Conservation (phyloP, 23 red algal species). For the Gracilaria vermiculophylla region DNA sequence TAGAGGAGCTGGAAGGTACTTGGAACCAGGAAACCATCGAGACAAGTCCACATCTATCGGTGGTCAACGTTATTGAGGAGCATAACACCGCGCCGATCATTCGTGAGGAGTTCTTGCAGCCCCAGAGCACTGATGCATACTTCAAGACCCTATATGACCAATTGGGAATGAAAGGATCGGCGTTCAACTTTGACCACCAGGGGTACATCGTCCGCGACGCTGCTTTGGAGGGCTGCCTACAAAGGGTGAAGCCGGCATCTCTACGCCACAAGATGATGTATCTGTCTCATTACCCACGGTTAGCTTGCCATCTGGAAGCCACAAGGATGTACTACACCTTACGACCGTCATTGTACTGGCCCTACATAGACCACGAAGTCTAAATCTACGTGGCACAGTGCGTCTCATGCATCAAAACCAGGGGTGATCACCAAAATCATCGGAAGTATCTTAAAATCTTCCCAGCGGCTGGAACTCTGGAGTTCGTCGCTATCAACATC, state of each 20-base stretch:
- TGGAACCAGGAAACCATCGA: too few relatives aligned
- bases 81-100: too few relatives aligned
- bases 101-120: too few relatives aligned
- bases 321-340: conserved; percentile 5
- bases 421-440: neutral
- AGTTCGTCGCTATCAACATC: conserved; percentile 24
- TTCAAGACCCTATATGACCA: neutral
- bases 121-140: neutral
- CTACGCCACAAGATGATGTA: neutral
- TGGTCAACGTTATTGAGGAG: too few relatives aligned
- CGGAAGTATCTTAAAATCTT: conserved; percentile 39
- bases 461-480: neutral
- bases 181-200: neutral
- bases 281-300: neutral
- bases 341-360: conserved; percentile 20
- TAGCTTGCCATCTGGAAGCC: neutral
- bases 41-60: too few relatives aligned
- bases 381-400: neutral
- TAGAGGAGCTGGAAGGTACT: too few relatives aligned
- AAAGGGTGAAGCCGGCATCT: neutral
- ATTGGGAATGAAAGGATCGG: neutral
- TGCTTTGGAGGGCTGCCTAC: neutral
- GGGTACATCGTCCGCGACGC: neutral
- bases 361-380: neutral
- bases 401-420: neutral